Conservation (phyloP, 2,329 filamentous ascomycete species). For the Hawksworthiomyces lignivorus region DNA sequence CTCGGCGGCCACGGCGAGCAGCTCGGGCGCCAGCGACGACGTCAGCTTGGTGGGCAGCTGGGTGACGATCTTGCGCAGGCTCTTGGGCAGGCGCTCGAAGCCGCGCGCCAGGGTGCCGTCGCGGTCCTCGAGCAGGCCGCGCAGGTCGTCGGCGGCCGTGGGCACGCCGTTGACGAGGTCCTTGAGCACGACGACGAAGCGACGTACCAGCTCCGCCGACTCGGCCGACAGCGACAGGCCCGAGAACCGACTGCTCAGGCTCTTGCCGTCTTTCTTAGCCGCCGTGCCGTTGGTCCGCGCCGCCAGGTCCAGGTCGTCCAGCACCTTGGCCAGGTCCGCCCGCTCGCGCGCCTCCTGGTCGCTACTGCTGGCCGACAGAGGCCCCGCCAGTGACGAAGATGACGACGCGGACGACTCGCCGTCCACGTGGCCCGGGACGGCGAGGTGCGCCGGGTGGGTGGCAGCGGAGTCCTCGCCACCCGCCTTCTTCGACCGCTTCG, state of each 20-base stretch:
- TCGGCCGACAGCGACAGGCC: constrained; percentile 80
- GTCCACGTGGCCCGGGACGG: constrained; percentile 21
- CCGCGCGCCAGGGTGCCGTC: constrained; percentile 52
- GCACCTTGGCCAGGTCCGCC: constrained; percentile 70
- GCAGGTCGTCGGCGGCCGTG: constrained; percentile 88
- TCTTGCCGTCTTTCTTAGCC: background rate
- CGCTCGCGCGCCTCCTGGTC: constrained; percentile 37
- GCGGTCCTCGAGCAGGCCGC: constrained; percentile 50
- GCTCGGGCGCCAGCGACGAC: constrained; percentile 66
- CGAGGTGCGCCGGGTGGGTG: constrained; percentile 29
- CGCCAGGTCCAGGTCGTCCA: constrained; percentile 77
- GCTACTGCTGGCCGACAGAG: background rate
- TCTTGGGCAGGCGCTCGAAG: constrained; percentile 63
- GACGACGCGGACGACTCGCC: too few relatives aligned
- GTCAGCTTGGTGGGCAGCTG: constrained; percentile 78
- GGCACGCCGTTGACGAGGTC: constrained; percentile 89
- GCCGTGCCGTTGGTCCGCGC: constrained; percentile 67
- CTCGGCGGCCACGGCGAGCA: constrained; percentile 71
- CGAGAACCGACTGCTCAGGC: background rate
- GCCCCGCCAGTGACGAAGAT: constrained; percentile 22
- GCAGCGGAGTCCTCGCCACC: constrained; percentile 20
- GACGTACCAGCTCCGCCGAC: constrained; percentile 69
- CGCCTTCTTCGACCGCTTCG: constrained; percentile 8
- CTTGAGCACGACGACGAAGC: constrained; percentile 85
- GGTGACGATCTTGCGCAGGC: constrained; percentile 79